phyloP scores from a whole-genome alignment of 2,329 filamentous ascomycete species.

The Aspergillus fumigatus region DNA sequence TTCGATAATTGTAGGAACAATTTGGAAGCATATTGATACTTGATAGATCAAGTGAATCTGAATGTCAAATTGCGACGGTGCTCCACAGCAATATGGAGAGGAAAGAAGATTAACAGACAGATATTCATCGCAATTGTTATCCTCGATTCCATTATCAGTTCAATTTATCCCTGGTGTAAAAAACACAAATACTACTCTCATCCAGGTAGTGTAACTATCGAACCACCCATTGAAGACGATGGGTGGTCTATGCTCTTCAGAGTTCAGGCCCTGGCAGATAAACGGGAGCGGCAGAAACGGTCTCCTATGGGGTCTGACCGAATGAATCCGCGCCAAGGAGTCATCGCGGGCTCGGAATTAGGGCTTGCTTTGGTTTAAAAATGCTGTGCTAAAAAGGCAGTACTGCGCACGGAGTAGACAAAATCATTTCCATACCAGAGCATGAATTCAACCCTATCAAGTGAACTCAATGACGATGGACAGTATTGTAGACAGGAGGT shows the following conservation, averaged over 20 bases:
- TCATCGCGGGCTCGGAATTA: constrained; percentile 2
- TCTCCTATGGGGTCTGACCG: constrained; percentile 10
- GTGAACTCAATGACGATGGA: too few species aligned
- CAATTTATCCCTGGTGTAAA: neutral
- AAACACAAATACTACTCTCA: neutral
- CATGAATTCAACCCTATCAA: neutral
- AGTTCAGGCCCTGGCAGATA: constrained; percentile 23
- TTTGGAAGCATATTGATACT: neutral
- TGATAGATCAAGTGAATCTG: neutral
- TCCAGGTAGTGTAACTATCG: neutral
- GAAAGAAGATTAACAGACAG: neutral
- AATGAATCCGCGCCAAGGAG: neutral
- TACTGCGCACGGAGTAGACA: too few species aligned
- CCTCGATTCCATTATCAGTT: neutral
- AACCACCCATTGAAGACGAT: neutral
- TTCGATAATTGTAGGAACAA: neutral
- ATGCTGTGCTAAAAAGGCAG: neutral
- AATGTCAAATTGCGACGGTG: neutral
- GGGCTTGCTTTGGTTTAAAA: neutral
- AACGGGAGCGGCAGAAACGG: constrained; percentile 24
- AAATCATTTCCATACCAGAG: neutral
- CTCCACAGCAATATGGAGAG: neutral
- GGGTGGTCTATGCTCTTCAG: constrained; percentile 19
- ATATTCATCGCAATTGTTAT: too few species aligned
- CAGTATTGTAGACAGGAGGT: neutral